These are phyloP conservation scores for Pseudonitzschia pungens DNA, from an alignment of 108 stramenopile species.

Conservation along the genomic window DNA sequence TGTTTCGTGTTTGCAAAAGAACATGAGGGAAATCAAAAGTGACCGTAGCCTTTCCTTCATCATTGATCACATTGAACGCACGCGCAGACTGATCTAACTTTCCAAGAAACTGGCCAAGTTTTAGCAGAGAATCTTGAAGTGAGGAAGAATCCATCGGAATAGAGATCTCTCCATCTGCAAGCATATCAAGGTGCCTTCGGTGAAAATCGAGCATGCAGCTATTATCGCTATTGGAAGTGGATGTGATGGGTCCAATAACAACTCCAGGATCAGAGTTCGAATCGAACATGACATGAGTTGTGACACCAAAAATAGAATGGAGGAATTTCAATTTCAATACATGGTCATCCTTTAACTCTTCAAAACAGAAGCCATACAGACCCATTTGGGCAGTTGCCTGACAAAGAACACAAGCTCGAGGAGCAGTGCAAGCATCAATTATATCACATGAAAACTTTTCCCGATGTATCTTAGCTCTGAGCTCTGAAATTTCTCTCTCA, in stretches of 20 bases:
- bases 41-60: neutral
- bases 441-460: neutral
- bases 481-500: conserved; percentile 12
- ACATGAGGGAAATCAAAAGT: neutral
- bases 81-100: conserved; percentile 5
- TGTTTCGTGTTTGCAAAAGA: neutral
- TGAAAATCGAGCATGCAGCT: neutral
- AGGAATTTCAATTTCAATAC: conserved; percentile 1
- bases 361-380: conserved; percentile 19
- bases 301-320: conserved; percentile 7
- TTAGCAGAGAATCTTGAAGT: conserved; percentile 7
- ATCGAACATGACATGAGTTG: neutral
- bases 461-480: conserved; percentile 5
- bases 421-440: conserved; percentile 20
- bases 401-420: conserved; percentile 16
- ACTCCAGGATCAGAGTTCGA: conserved; percentile 1
- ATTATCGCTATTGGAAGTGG: neutral
- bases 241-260: neutral
- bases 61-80: neutral
- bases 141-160: neutral
- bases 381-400: conserved; percentile 27
- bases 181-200: neutral
- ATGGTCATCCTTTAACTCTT: conserved; percentile 18
- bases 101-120: conserved; percentile 7
- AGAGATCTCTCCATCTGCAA: conserved; percentile 2